Base-by-base conservation (phyloP, 495 filamentous ascomycete genomes). In the Hypoxylon intermedium region DNA sequence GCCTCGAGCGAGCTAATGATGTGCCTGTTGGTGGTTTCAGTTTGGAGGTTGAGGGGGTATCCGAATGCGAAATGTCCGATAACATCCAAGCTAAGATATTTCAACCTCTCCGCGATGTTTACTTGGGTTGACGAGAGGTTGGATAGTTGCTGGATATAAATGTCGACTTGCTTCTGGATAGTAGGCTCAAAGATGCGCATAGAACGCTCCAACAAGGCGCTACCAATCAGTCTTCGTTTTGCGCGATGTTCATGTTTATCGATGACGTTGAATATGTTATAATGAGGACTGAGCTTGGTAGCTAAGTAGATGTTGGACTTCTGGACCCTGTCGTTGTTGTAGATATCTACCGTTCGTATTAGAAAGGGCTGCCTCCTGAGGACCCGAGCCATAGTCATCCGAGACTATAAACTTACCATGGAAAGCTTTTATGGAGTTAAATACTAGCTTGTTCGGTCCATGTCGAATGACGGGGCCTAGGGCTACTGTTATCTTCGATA, bases 61-160 rank as follows among this genome's bases (percentile, higher is more conserved):
- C 57, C 51, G 40, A 60, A 60, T n/a, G 36, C 51, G n/a, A 60
- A 38, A 9, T 46, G 34, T 4, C 48, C 57, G 1, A 53, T 40
- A 26, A 60, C 57, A 28, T 60, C 50, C 20, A 57, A 12, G 33
- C 57, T 41, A 6, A 60, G 57, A 24, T 30, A 52, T 47, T 53
- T 60, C n/a, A 21, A 19, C 13, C 16, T 20, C 19, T 53, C 49
- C 1, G 57, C 33, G 18, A 60, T 44, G 18, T 60, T 55, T 11
- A 60, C 51, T 0, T 34, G 33, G 19, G 40, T 9, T 23, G 6
- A 6, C 5, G 18, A 9, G 1, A 1, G 75, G 71, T 48, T 78
- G 7, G 31, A 15, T 15, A 59, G 15, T 2, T 28, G 5, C 1
- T n/a, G 0, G 1, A 59, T 20, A 13, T 30, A 59, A 3, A 59